These are phyloP conservation scores for Podila minutissima DNA, from an alignment of 192 early-diverging fungal genomes.

Conservation along the genomic window DNA sequence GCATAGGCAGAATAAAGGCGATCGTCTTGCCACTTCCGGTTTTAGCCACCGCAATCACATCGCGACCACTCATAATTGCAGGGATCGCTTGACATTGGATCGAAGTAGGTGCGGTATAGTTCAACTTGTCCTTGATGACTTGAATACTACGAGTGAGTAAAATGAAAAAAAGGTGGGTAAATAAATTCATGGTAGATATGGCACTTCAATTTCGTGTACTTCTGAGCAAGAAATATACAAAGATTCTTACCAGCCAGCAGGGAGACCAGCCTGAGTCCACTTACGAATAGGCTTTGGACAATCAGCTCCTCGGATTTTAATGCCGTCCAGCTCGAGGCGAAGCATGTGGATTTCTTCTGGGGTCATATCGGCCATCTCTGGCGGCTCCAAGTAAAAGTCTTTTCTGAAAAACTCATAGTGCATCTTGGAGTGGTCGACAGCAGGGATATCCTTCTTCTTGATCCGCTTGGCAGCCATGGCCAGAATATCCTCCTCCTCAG, in stretches of 20 bases:
- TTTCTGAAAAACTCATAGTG: slow-evolving; percentile 90
- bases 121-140: slow-evolving; percentile 79
- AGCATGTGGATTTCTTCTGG: slow-evolving; percentile 84
- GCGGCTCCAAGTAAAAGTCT: slow-evolving; percentile 96
- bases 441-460: slow-evolving; percentile 91
- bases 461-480: slow-evolving; percentile 84
- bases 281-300: slow-evolving; percentile 94
- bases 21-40: slow-evolving; percentile 96
- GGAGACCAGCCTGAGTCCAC: slow-evolving; percentile 98
- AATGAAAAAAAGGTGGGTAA: slow-evolving; percentile 1
- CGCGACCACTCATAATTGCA: slow-evolving; percentile 94
- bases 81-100: slow-evolving; percentile 96
- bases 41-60: slow-evolving; percentile 96
- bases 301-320: slow-evolving; percentile 88
- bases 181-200: neutral
- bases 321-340: slow-evolving; percentile 88
- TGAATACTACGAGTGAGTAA: slow-evolving; percentile 56
- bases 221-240: neutral
- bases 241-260: slow-evolving; percentile 65
- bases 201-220: no score
- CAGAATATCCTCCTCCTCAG: slow-evolving; percentile 76
- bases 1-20: slow-evolving; percentile 94
- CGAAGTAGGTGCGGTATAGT: slow-evolving; percentile 87
- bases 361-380: slow-evolving; percentile 85
- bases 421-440: slow-evolving; percentile 87